Conservation (phyloP, 2,329 filamentous ascomycete genomes). For the Scytalidium sp. region DNA sequence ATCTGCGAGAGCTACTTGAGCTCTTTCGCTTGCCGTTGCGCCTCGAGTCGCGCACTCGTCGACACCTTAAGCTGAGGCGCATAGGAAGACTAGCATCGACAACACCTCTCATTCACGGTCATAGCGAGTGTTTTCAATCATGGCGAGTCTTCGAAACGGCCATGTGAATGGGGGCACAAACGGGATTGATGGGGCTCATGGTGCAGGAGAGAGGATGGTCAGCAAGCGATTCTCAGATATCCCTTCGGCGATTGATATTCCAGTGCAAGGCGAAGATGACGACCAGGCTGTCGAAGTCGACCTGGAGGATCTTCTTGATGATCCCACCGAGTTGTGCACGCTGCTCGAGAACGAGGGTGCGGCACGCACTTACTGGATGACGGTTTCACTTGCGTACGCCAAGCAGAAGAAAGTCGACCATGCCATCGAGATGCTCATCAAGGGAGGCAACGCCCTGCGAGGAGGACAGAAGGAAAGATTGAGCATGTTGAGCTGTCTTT, state of each 20-base stretch:
- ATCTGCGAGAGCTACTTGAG: conserved; percentile 1
- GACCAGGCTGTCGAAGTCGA: conserved; percentile 83
- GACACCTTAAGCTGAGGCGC: background rate
- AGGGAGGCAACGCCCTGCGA: conserved; percentile 58
- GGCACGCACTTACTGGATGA: conserved; percentile 93
- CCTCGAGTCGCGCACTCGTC: background rate
- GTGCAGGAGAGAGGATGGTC: conserved; percentile 18
- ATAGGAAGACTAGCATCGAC: background rate
- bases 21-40: conserved; percentile 1
- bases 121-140: conserved; percentile 1
- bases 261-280: conserved; percentile 62
- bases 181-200: conserved; percentile 14
- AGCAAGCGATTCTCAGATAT: conserved; percentile 59
- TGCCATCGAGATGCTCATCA: conserved; percentile 68
- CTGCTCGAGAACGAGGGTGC: conserved; percentile 93
- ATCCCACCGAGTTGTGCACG: conserved; percentile 91
- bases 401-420: conserved; percentile 94
- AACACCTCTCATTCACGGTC: background rate
- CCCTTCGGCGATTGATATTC: conserved; percentile 63
- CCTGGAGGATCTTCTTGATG: conserved; percentile 85
- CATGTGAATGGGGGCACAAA: conserved; percentile 22
- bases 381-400: conserved; percentile 93
- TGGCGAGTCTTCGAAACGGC: conserved; percentile 23
- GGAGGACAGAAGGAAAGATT: conserved; percentile 63
- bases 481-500: conserved; percentile 63